Base-by-base conservation (phyloP, 2,329 filamentous ascomycete species). In the Orbilia quercus region DNA sequence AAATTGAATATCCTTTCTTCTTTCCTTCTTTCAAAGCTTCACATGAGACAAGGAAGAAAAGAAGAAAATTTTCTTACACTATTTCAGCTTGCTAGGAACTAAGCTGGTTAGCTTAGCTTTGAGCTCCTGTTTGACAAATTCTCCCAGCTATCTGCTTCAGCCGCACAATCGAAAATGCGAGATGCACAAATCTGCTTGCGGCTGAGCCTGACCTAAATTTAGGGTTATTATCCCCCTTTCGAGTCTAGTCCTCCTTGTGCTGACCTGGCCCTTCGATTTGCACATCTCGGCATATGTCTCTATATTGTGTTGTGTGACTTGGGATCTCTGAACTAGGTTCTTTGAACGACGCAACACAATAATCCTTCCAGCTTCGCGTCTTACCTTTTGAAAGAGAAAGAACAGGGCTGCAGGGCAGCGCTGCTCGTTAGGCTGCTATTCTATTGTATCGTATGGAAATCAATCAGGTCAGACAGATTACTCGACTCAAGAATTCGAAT, bases 161-260 rank as follows among this genome's bases (percentile, higher is more conserved):
- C 59, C 59, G 59, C 67, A 72, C 51, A 60, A 54, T 44, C 25
- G 42, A 34, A 60, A 40, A 40, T 34, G 22, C 16, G 38, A 34
- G 60, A 20, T 72, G 67, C 67, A 65, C 38, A 55, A 38, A 38
- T 20, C 59, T 45, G 59, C 58, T 58, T 65, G 67, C 67, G 67
- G 67, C 67, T 72, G 67, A 72, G 66, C 38, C n/a, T 23, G 51
- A 34, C 53, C 67, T 72, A 72, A 72, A 65, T 72, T 72, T 72
- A 65, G 67, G 60, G 66, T 59, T 64, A 31, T 23, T 11, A 20
- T 42, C n/a, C 36, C 51, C n/a, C 16, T 63, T 65, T 72, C 31
- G 23, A 51, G 51, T n/a, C 34, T 64, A 64, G 59, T 57, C 36
- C 38, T 47, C 25, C 54, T 14, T 34, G 18, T 59, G 58, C 66